Percentiles rank a stretch among this genome's conserved stretches.
Conservation (phyloP, 1,284 basidiomycete species). For the Tremellales sp. region DNA sequence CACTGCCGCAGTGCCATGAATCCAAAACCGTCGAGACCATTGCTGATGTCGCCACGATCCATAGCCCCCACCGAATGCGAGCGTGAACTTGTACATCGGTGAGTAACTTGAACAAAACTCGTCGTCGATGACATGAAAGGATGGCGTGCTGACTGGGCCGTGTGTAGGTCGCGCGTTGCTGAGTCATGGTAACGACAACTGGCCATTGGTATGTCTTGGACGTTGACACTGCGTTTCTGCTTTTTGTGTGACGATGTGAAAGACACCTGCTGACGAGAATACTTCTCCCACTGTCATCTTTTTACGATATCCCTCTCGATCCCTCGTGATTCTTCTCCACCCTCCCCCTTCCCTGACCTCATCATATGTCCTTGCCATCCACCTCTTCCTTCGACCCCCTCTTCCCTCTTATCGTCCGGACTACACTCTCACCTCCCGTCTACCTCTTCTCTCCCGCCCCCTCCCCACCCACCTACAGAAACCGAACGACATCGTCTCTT, state of each 20-base stretch:
- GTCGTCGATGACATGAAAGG: background rate
- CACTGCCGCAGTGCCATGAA: slow-evolving; percentile 13
- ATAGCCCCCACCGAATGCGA: slow-evolving; percentile 45
- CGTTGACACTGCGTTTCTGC: background rate
- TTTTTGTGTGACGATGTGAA: background rate
- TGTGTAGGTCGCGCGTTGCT: slow-evolving; percentile 38
- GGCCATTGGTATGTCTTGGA: slow-evolving; percentile 36
- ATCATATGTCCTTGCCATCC: slow-evolving; percentile 1
- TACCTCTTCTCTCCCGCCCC: slow-evolving; percentile 1
- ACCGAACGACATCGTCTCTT: slow-evolving; percentile 48
- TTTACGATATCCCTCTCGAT: background rate
- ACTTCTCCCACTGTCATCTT: background rate
- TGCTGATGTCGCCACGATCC: slow-evolving; percentile 1
- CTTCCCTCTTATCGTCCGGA: background rate
- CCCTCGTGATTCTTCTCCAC: slow-evolving; percentile 4
- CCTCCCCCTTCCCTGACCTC: background rate
- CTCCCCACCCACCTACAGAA: slow-evolving; percentile 26
- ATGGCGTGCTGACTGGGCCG: background rate
- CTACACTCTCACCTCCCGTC: background rate
- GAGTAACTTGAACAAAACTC: slow-evolving; percentile 10
- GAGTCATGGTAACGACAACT: slow-evolving; percentile 46
- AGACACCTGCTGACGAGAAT: too few relatives aligned
- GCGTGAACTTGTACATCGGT: slow-evolving; percentile 47
- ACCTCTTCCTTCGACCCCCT: slow-evolving; percentile 1
- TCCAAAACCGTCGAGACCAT: background rate